Conservation (phyloP, 2,329 filamentous ascomycete genomes). For the Aaosphaeria pasadenensis region DNA sequence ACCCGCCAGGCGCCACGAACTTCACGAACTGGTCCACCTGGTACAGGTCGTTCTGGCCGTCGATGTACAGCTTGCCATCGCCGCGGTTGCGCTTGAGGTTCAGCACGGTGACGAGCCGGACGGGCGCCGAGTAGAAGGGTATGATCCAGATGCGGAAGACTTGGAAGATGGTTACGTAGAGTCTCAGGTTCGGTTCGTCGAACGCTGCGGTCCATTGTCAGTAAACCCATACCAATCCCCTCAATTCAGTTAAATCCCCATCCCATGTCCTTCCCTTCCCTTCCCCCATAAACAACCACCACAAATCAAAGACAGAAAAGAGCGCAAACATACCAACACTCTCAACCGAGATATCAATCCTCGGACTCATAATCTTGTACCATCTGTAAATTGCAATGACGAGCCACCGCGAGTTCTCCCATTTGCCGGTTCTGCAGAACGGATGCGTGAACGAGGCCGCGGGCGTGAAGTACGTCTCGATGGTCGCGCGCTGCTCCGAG, state of each 20-base stretch:
- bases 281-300: not conserved
- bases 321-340: slow-evolving; percentile 47
- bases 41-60: slow-evolving; percentile 77
- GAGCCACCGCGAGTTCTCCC: slow-evolving; percentile 62
- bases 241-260: no score
- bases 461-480: slow-evolving; percentile 71
- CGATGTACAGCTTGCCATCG: slow-evolving; percentile 64
- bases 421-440: slow-evolving; percentile 65
- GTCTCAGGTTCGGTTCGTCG: slow-evolving; percentile 61
- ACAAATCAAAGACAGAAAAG: not conserved
- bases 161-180: slow-evolving; percentile 74
- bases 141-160: slow-evolving; percentile 75
- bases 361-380: slow-evolving; percentile 81
- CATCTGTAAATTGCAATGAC: slow-evolving; percentile 64
- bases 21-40: slow-evolving; percentile 72
- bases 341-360: slow-evolving; percentile 66
- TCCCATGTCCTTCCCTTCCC: no score
- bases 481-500: slow-evolving; percentile 60
- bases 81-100: slow-evolving; percentile 52
- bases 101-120: slow-evolving; percentile 67
- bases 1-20: slow-evolving; percentile 62
- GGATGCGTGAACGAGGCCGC: slow-evolving; percentile 75
- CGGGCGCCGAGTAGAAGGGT: slow-evolving; percentile 68
- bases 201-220: slow-evolving; percentile 51
- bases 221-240: no score